Evolutionary conservation across 495 filamentous ascomycete species (phyloP).

Genomic region (Annulohypoxylon stygium): DNA sequence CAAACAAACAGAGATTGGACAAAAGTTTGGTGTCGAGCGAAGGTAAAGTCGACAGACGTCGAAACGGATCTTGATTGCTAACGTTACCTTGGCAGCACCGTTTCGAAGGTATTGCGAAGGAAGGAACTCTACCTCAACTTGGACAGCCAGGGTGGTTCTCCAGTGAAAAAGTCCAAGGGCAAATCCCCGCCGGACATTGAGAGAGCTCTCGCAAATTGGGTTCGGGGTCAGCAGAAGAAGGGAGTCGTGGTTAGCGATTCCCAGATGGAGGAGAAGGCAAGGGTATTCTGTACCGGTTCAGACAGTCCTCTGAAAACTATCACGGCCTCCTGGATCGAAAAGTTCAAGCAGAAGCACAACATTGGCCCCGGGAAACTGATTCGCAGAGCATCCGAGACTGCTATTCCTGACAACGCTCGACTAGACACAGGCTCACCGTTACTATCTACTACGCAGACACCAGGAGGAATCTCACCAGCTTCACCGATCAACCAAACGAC

Average conservation of each 20-base stretch:
- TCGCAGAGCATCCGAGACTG: slow-evolving; percentile 78
- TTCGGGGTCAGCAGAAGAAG: slow-evolving; percentile 81
- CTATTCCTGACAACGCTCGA: slow-evolving; percentile 70
- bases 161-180: slow-evolving; percentile 89
- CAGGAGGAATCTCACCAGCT: slow-evolving; percentile 77
- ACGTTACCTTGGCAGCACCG: slow-evolving; percentile 75
- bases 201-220: slow-evolving; percentile 91
- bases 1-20: slow-evolving; percentile 99
- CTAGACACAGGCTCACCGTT: slow-evolving; percentile 58
- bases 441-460: slow-evolving; percentile 73
- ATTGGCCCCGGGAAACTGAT: slow-evolving; percentile 72
- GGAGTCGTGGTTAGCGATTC: slow-evolving; percentile 83
- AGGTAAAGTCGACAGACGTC: slow-evolving; percentile 72
- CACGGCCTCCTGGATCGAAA: slow-evolving; percentile 87
- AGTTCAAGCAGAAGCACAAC: slow-evolving; percentile 95
- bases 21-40: slow-evolving; percentile 96
- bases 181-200: slow-evolving; percentile 92
- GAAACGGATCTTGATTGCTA: slow-evolving; percentile 36
- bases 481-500: slow-evolving; percentile 71
- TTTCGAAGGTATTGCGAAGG: slow-evolving; percentile 96
- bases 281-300: slow-evolving; percentile 82
- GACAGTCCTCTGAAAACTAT: slow-evolving; percentile 83
- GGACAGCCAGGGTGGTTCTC: slow-evolving; percentile 88
- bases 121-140: slow-evolving; percentile 96
- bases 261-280: slow-evolving; percentile 88